A percentile compares a stretch with the other conserved stretches of the same genome.
Evolutionary conservation across 371 early-diverging fungal genomes (phyloP).

Genomic region (Rhizopus delemar): DNA sequence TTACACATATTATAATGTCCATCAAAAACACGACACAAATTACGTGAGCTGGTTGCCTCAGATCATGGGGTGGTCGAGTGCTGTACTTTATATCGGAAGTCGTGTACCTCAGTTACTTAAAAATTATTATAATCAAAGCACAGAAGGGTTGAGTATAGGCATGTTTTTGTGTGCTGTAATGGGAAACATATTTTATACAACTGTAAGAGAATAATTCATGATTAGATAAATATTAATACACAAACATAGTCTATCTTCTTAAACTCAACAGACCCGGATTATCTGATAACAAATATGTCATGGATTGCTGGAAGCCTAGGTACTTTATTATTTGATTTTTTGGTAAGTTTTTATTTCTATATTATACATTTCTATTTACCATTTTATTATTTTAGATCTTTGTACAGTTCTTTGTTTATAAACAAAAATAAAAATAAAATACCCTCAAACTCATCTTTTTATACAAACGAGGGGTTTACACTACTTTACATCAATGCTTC

Average conservation of each 20-base stretch:
- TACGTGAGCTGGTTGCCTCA: conserved; percentile 28
- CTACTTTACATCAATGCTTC: too few relatives aligned
- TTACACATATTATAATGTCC: conserved; percentile 16
- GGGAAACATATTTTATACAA: conserved; percentile 42
- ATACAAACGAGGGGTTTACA: too few relatives aligned
- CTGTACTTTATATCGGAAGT: conserved; percentile 54
- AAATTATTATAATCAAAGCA: conserved; percentile 67
- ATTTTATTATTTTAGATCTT: conserved; percentile 42
- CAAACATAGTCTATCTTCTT: conserved; percentile 51
- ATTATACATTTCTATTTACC: not conserved
- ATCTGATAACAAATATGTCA: conserved; percentile 54
- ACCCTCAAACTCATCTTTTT: not conserved
- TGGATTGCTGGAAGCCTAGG: conserved; percentile 55
- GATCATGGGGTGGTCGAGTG: conserved; percentile 52
- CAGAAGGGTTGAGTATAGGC: conserved; percentile 71
- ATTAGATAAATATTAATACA: not conserved
- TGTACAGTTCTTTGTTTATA: conserved; percentile 54
- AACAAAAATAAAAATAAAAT: conserved; percentile 3
- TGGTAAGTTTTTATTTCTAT: conserved; percentile 33
- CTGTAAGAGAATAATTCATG: conserved; percentile 3
- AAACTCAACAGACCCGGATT: conserved; percentile 42
- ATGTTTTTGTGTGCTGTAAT: conserved; percentile 81
- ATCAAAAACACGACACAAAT: not conserved
- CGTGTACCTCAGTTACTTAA: conserved; percentile 79
- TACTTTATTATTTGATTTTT: conserved; percentile 58